Evolutionary conservation across 139 green algal genomes (phyloP).

Genomic region (Chlorella sp.): DNA sequence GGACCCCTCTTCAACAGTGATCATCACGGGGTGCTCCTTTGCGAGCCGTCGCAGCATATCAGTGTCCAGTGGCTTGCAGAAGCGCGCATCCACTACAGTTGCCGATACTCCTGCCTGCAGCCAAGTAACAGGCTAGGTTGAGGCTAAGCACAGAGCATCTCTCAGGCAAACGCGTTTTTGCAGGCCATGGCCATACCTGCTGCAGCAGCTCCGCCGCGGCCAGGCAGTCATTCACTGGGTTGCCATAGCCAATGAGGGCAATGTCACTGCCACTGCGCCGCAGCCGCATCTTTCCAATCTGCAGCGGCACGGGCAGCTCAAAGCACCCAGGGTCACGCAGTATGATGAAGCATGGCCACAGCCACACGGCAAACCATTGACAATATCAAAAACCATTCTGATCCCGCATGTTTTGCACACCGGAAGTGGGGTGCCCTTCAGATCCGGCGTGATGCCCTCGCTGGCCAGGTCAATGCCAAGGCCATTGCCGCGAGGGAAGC

Average conservation of each 20-base stretch:
- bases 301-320: constrained; percentile 5
- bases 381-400: neutral
- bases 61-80: constrained; percentile 99
- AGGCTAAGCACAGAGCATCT: too few relatives aligned
- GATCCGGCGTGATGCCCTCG: constrained; percentile 74
- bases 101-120: constrained; percentile 77
- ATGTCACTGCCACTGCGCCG: constrained; percentile 90
- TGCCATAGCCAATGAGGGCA: constrained; percentile 93
- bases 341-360: neutral
- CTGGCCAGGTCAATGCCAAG: constrained; percentile 91
- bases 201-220: constrained; percentile 89
- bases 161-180: too few relatives aligned
- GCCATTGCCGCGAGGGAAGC: constrained; percentile 96
- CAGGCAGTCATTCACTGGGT: constrained; percentile 86
- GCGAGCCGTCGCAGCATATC: constrained; percentile 75
- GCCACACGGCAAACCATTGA: neutral
- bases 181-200: too few relatives aligned
- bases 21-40: constrained; percentile 90
- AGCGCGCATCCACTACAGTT: constrained; percentile 96
- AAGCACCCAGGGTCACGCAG: too few relatives aligned
- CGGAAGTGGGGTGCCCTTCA: constrained; percentile 91
- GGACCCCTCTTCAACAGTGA: constrained; percentile 97
- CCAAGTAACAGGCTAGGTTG: neutral
- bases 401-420: constrained; percentile 33
- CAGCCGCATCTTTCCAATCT: constrained; percentile 92